phyloP scores from a whole-genome alignment of 139 green algal genomes.

The Haematococcus lacustris region DNA sequence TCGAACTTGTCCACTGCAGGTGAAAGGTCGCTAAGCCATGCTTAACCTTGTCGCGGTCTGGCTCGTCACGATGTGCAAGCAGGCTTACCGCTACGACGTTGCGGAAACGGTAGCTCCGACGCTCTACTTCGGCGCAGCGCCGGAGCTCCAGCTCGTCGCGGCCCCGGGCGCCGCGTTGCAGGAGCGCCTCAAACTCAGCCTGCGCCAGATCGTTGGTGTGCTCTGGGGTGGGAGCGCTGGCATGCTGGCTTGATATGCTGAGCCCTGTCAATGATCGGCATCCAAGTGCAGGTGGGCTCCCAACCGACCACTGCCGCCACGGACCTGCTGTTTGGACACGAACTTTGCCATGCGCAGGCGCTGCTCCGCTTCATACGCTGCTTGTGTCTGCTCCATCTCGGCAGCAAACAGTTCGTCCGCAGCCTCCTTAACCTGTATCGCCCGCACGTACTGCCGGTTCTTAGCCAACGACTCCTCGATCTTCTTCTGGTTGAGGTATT shows the following conservation, averaged over 20 bases:
- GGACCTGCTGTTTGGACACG: constrained; percentile 23
- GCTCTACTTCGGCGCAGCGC: constrained; percentile 32
- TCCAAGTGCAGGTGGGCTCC: too few relatives aligned
- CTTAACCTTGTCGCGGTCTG: too few relatives aligned
- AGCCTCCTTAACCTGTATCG: constrained; percentile 27
- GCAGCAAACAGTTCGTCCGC: constrained; percentile 36
- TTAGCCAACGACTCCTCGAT: constrained; percentile 27
- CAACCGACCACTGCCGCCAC: too few relatives aligned
- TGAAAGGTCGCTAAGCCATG: too few relatives aligned
- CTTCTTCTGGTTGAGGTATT: constrained; percentile 32
- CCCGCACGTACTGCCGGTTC: constrained; percentile 28
- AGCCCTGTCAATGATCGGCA: too few relatives aligned
- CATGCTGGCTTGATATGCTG: too few relatives aligned
- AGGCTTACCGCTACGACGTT: constrained; percentile 37
- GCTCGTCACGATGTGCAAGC: too few relatives aligned
- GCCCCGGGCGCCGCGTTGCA: constrained; percentile 25
- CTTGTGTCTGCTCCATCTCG: constrained; percentile 5
- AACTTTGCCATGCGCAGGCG: constrained; percentile 34
- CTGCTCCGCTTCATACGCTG: constrained; percentile 4
- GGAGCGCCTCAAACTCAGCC: constrained; percentile 35
- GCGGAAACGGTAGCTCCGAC: constrained; percentile 27
- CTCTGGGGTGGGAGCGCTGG: background rate
- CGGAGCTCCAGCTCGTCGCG: constrained; percentile 39
- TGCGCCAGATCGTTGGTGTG: background rate
- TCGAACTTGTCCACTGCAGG: too few relatives aligned